Base-by-base conservation (phyloP, 1,139 yeast genomes). In the Candida sanyaensis region DNA sequence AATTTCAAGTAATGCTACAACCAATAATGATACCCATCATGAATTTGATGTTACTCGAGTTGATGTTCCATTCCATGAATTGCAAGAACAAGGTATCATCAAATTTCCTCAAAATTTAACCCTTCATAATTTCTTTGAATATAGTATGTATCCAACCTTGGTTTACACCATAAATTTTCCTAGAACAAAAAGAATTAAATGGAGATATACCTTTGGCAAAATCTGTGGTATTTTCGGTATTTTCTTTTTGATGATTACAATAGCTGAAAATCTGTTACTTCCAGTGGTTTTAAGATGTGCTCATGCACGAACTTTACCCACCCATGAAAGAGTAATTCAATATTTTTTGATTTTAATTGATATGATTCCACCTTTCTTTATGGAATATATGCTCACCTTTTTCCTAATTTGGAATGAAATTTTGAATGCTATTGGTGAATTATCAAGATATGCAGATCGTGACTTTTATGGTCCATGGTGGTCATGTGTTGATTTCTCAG, bases 391-490 rank as follows among this genome's bases (percentile, higher is more conserved):
- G 46, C 70, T 93, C 50, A 87, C 84, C 0, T 93, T 92, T 67
- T 91, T 88, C 64, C 73, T 93, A 51, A 93, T 93, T 54, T 93
- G 99, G 98, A 98, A 93, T 60, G 86, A 92, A 11, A 93, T 92
- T 46, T 70, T 92, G 55, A 92, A 91, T 61, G 86, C 87, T 13
- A 81, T 93, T 57, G 98, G 97, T 0, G 99, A 93, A 63, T 71
- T 93, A 40, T 86, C 96, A 17, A 60, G 78, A 46, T 93, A 86
- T 66, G 97, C 92, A 2, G 98, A 93, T 63, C 80, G 99, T 39
- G 88, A 87, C 56, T 93, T 93, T 64, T 93, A 93, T 60, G 96
- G 96, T 3, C 89, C 91, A 39, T 93, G 99, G 99, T 93, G 98
- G 99, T 89, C 93, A 57, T 88, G 96, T 55, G 83, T 88, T 28